Conservation (phyloP, 1,139 yeast genomes). For the Zhuliangozyma parablackwelliae region DNA sequence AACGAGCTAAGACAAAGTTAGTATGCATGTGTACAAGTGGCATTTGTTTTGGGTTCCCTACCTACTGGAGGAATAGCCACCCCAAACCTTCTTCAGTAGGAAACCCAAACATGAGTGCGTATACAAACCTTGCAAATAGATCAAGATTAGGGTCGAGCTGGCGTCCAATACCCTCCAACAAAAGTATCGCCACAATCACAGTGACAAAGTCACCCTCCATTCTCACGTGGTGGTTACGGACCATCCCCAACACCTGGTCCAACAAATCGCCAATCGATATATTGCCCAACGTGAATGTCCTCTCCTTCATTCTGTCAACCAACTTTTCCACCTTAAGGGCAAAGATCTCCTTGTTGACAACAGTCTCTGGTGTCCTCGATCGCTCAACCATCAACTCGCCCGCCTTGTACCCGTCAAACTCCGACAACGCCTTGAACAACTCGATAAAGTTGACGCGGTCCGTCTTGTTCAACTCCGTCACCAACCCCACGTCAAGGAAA, state of each 20-base stretch:
- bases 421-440: constrained; percentile 80
- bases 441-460: constrained; percentile 87
- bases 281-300: constrained; percentile 90
- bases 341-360: constrained; percentile 75
- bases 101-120: constrained; percentile 55
- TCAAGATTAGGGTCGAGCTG: constrained; percentile 90
- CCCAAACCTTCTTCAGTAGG: constrained; percentile 37
- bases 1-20: constrained; percentile 54
- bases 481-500: constrained; percentile 88
- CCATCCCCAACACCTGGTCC: constrained; percentile 86
- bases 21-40: constrained; percentile 18
- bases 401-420: constrained; percentile 89
- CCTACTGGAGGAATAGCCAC: constrained; percentile 6
- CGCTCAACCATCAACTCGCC: constrained; percentile 95
- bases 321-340: constrained; percentile 82
- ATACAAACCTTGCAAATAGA: constrained; percentile 90
- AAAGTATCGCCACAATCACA: constrained; percentile 83
- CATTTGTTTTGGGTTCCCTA: too few species aligned
- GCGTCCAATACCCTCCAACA: constrained; percentile 92
- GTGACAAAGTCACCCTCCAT: constrained; percentile 97
- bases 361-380: constrained; percentile 92
- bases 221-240: constrained; percentile 87
- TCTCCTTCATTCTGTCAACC: constrained; percentile 73
- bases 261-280: constrained; percentile 88
- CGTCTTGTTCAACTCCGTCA: constrained; percentile 75